Base-by-base conservation (phyloP, 345 rosid species). In the rapeseed (Brassica napus) region DNA sequence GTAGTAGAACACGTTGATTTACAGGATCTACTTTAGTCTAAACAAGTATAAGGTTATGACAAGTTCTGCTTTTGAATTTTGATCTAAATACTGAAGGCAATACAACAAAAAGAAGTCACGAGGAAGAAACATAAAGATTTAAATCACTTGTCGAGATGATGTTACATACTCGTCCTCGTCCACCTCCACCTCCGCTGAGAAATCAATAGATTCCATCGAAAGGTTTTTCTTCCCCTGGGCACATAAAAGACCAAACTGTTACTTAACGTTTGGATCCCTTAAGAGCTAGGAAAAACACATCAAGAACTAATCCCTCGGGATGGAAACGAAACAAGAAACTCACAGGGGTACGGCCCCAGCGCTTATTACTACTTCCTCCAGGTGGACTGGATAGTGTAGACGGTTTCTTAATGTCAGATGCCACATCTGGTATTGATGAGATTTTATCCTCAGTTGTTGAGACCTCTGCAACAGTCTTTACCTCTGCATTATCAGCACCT, bases 161-260 rank as follows among this genome's bases (percentile, higher is more conserved):
- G 80, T 78, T 76, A 90, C 96, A 86, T 90, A 92, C 98, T 89
- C 89, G 30, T 84, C 86, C 73, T 89, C 67, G 8, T 69, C 92
- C 74, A 79, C 82, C 7, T 68, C 93, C 74, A 79, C 81, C 49
- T 88, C 91, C 60, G 61, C n/a, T 57, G 83, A 59, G 62, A 35
- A 84, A 82, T 90, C 92, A 78, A 86, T 83, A 74, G 91, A 87
- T 80, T 91, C 97, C 96, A 88, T 84, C 30, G 98, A 85, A 42
- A 87, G 92, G 81, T 90, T 88, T 87, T 87, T 95, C 84, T 71
- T 93, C 58, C 84, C 97, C 99, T 95, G 87, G 74, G 71, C 14
- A 68, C 61, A 77, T 59, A 77, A 72, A 77, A 71, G 8, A 72
- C 49, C 74, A 77, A 49, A 39, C 10, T 3, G 60, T 23, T 31